Percentiles rank a stretch among this genome's conserved stretches.
These are phyloP conservation scores for Pythium guiyangense DNA, from an alignment of 352 stramenopile genomes.

Conservation along the genomic window DNA sequence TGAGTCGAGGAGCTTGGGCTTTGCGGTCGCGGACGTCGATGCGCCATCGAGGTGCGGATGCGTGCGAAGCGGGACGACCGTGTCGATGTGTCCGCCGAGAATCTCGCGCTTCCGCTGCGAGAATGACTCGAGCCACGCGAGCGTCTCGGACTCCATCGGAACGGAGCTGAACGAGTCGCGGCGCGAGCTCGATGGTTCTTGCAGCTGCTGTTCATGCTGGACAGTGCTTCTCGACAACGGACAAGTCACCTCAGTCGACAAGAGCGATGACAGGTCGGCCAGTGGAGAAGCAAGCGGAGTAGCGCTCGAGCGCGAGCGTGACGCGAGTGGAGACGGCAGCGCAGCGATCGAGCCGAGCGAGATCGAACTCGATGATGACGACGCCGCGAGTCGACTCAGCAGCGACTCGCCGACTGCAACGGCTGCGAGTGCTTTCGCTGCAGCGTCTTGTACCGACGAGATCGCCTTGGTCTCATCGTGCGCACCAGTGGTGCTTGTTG, in stretches of 20 bases:
- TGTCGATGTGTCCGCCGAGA: conserved; percentile 29
- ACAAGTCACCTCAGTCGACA: neutral
- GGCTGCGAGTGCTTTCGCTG: conserved; percentile 21
- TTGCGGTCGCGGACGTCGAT: neutral
- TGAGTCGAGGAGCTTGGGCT: neutral
- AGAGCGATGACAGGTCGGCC: conserved; percentile 7
- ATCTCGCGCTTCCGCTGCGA: conserved; percentile 66
- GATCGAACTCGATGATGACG: conserved; percentile 6
- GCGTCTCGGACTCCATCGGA: conserved; percentile 30
- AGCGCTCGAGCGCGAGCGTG: neutral
- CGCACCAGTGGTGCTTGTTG: conserved; percentile 1
- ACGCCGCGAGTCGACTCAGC: conserved; percentile 24
- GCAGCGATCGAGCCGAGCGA: neutral
- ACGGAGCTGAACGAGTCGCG: conserved; percentile 14
- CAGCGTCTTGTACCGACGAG: neutral
- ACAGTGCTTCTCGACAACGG: neutral
- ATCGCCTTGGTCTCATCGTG: neutral
- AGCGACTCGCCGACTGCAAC: conserved; percentile 29
- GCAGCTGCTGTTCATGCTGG: neutral
- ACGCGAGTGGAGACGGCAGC: neutral
- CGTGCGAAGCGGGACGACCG: conserved; percentile 4
- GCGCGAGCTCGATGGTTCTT: neutral
- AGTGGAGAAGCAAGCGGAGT: conserved; percentile 1
- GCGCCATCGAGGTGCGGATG: neutral
- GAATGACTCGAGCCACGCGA: conserved; percentile 62